Evolutionary conservation across 2,329 filamentous ascomycete genomes (phyloP), one percentile per base, ranked within the genome.

Genomic region (Juglanconis oblonga): DNA sequence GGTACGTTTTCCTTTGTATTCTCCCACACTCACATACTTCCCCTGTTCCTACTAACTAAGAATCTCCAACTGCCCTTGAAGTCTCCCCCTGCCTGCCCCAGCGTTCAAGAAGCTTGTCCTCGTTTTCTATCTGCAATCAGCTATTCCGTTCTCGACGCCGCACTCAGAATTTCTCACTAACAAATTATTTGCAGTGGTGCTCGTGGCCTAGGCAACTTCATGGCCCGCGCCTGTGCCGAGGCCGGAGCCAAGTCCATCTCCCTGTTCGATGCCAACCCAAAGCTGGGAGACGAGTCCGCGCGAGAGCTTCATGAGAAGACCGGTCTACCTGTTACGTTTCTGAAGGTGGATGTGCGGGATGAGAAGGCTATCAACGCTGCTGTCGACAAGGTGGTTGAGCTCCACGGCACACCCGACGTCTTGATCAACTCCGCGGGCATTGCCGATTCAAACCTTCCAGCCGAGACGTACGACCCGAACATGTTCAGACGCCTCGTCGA

Each of bases 401-500:
- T 86, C 64, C 89, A 87, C 67, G 90, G 90, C 56, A 78, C 82
- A 10, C 84, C 90, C 11, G 87, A 93, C 69, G 86, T 91, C 36
- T 79, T 93, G n/a, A 82, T 93, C 77, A 92, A 91, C 78, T 87
- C 88, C 52, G 90, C 90, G 50, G 89, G 90, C 71, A 91, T 93
- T 64, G 89, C 89, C 65, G 89, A 92, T 73, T 92, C 89, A 72
- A 92, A 92, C 81, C 90, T 92, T 78, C 89, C 89, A 74, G 89
- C 89, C 53, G 90, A 92, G 81, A 86, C 80, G 24, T 92, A 93
- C 77, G 85, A 90, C 71, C 81, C 84, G 33, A 84, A 87, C 73
- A 90, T 89, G 82, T 93, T 91, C 82, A 87, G 88, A 52, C 86
- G 86, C 58, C 83, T 92, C 38, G 87, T 93, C 68, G 89, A 93